Base-by-base conservation (phyloP, 2,329 filamentous ascomycete species). In the Ophiognomonia clavigignenti-juglandacearum region DNA sequence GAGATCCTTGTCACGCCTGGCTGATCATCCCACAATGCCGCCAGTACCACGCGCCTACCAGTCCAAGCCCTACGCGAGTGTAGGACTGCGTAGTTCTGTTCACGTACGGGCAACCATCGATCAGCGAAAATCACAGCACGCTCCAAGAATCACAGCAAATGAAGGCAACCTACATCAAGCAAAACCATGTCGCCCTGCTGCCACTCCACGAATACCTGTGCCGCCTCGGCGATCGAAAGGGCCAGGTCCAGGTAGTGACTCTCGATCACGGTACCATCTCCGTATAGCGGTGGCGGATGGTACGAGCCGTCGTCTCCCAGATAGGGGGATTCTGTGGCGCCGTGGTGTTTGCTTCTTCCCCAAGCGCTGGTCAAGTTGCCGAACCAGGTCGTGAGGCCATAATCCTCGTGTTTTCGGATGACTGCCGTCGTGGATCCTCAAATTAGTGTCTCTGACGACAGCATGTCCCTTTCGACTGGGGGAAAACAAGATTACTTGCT, bases 311-410 rank as follows among this genome's bases (percentile, higher is more conserved):
- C 60, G 34, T 64, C 61, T 4, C 61, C 61, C 14, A 51, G 55
- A 44, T 62, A 63, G 0, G 62, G 61, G 9, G 56, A 54, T 18
- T 55, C 50, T 1, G 62, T 65, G 24, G 61, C 63, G 13, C 62
- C 61, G 40, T 64, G 63, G 24, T 61, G 56, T 14, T 45, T 55
- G 39, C 61, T 64, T 11, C 61, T 57, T 4, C 61, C 63, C 62
- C 62, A 65, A 2, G 62, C 62, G 14, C 57, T 61, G 7, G 64
- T 64, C n/a, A 66, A 48, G 40, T 64, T 64, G 6, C 63, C 64
- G 36, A 66, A 66, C 53, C 58, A 65, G 0, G 58, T 59, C 0
- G 57, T 54, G 3, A 58, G 43, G 1, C 55, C 57, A 1, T 56
- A 62, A 9, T 57, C 54, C 8, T 59, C 42, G 39, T 64, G 60